phyloP scores from a whole-genome alignment of 352 stramenopile species.

The Aphanomyces invadans region DNA sequence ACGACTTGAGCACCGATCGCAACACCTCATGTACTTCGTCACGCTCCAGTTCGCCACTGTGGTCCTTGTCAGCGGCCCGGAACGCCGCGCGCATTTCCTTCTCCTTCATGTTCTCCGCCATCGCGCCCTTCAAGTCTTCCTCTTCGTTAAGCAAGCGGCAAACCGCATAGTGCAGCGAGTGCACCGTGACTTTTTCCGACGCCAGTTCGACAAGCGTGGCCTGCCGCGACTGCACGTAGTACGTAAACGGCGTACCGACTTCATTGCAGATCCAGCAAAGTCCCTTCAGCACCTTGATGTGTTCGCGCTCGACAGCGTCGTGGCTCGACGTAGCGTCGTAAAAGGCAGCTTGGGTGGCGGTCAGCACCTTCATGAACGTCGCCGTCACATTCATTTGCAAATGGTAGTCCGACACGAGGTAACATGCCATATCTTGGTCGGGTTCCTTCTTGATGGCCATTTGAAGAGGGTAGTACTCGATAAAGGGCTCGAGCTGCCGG shows the following conservation, averaged over 20 bases:
- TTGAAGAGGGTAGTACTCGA: constrained; percentile 78
- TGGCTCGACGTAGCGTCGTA: constrained; percentile 44
- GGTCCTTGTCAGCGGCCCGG: constrained; percentile 59
- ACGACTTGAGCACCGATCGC: constrained; percentile 37
- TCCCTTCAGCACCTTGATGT: constrained; percentile 74
- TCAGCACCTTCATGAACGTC: constrained; percentile 75
- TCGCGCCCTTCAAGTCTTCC: constrained; percentile 59
- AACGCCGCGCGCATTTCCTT: constrained; percentile 80
- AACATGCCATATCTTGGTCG: constrained; percentile 46
- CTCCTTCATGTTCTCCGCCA: constrained; percentile 76
- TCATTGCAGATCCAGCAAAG: constrained; percentile 84
- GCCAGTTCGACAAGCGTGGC: constrained; percentile 36
- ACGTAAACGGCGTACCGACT: constrained; percentile 67
- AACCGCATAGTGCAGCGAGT: constrained; percentile 39
- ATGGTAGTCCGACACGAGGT: constrained; percentile 75
- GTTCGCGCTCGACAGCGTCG: constrained; percentile 42
- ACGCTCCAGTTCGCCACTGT: constrained; percentile 67
- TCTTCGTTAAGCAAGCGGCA: constrained; percentile 55
- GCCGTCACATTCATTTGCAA: constrained; percentile 81
- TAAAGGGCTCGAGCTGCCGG: constrained; percentile 69
- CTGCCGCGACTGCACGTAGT: constrained; percentile 57
- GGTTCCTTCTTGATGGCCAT: constrained; percentile 75
- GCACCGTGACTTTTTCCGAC: constrained; percentile 31
- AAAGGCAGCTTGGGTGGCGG: constrained; percentile 55
- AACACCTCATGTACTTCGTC: constrained; percentile 70